These are phyloP conservation scores for Ammopiptanthus mongolicus DNA, from an alignment of 306 rosid species.

Conservation along the genomic window DNA sequence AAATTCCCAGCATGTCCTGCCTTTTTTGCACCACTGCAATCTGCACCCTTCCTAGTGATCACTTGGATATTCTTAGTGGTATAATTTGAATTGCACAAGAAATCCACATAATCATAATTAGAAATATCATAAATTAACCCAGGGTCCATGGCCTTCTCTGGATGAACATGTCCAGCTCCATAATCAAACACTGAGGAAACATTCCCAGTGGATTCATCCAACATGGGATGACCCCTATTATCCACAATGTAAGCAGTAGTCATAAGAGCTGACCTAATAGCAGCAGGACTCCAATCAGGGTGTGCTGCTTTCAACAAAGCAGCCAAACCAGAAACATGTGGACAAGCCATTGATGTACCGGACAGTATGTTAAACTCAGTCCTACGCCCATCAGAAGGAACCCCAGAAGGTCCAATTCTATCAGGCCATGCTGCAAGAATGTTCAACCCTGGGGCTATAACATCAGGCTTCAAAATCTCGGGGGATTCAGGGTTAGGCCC, in stretches of 20 bases:
- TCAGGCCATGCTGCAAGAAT: conserved; percentile 98
- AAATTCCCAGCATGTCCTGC: conserved; percentile 81
- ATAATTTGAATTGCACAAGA: conserved; percentile 84
- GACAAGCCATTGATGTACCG: conserved; percentile 95
- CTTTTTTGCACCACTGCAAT: conserved; percentile 63
- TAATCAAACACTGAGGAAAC: conserved; percentile 64
- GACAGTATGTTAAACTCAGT: conserved; percentile 85
- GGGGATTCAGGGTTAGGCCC: conserved; percentile 89
- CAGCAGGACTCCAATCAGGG: conserved; percentile 90
- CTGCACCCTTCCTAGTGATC: conserved; percentile 59
- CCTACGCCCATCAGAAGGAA: conserved; percentile 52
- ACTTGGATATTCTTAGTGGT: conserved; percentile 54
- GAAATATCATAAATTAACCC: conserved; percentile 65
- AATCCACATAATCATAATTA: conserved; percentile 62
- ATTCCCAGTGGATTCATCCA: conserved; percentile 83
- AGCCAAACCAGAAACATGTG: conserved; percentile 84
- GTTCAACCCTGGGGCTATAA: conserved; percentile 84
- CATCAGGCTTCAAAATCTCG: conserved; percentile 81
- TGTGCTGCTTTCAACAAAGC: conserved; percentile 89
- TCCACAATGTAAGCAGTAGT: conserved; percentile 79
- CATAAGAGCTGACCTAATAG: conserved; percentile 78
- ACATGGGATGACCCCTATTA: conserved; percentile 55
- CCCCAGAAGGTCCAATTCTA: conserved; percentile 72
- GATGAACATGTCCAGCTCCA: conserved; percentile 89
- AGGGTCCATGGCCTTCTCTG: conserved; percentile 78